Evolutionary conservation across 176 grass and related monocot genomes (phyloP).

Genomic region (Rhipidocladum racemiflorum): DNA sequence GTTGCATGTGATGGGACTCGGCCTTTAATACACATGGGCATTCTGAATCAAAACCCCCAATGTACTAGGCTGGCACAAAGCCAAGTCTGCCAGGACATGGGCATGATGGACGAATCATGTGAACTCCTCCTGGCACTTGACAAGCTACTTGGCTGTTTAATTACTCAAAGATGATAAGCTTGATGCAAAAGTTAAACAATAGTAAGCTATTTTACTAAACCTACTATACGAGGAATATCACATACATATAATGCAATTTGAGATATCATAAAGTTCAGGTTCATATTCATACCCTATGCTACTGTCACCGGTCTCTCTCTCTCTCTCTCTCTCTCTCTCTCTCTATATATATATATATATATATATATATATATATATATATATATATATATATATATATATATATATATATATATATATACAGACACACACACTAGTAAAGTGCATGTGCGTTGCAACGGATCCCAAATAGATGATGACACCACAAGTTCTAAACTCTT

Average conservation of each 20-base stretch:
- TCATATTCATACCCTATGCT: not conserved
- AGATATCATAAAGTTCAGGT: not conserved
- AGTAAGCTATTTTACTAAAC: not conserved
- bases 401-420: too few species aligned
- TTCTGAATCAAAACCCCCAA: not conserved
- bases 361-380: too few species aligned
- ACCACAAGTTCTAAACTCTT: too few species aligned
- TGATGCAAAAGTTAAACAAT: not conserved
- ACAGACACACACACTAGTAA: too few species aligned
- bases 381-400: too few species aligned
- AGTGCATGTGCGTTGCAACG: too few species aligned
- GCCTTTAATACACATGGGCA: not conserved
- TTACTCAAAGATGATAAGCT: not conserved
- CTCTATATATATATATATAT: too few species aligned
- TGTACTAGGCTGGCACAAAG: constrained; percentile 21
- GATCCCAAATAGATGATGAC: too few species aligned
- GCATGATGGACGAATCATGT: constrained; percentile 44
- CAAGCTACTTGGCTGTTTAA: constrained; percentile 25
- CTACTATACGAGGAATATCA: not conserved
- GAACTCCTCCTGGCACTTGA: constrained; percentile 28
- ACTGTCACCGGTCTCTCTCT: too few species aligned
- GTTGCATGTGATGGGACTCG: constrained; percentile 30
- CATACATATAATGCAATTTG: constrained; percentile 1
- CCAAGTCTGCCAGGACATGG: not conserved
- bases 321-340: too few species aligned